phyloP scores from a whole-genome alignment of 768 basidiomycete genomes.

The Gloeopeniophorella convolvens region DNA sequence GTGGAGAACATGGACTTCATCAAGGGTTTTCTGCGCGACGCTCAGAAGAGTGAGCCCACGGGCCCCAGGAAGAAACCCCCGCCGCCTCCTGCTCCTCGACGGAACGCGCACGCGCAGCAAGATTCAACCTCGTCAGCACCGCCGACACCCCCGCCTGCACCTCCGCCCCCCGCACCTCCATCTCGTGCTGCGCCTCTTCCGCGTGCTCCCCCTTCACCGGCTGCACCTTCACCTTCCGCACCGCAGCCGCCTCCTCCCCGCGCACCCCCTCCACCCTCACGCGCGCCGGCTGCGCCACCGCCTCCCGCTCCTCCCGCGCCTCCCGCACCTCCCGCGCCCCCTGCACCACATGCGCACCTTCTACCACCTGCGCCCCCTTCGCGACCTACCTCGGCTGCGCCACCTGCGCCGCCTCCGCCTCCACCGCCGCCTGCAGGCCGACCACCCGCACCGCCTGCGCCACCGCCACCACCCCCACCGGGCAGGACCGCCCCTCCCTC shows the following conservation, averaged over 20 bases:
- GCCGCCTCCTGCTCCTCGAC: slow-evolving; percentile 33
- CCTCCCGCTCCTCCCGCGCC: slow-evolving; percentile 23
- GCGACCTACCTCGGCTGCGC: slow-evolving; percentile 28
- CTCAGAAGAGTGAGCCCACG: slow-evolving; percentile 28
- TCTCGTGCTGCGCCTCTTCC: slow-evolving; percentile 25
- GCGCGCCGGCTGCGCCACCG: slow-evolving; percentile 28
- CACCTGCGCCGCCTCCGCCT: slow-evolving; percentile 32
- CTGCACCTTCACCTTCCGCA: slow-evolving; percentile 28
- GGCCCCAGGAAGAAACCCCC: slow-evolving; percentile 27
- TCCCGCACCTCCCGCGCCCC: slow-evolving; percentile 27
- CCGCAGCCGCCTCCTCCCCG: slow-evolving; percentile 23
- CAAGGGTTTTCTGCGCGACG: slow-evolving; percentile 65
- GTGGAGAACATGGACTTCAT: slow-evolving; percentile 84
- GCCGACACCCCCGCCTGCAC: slow-evolving; percentile 43
- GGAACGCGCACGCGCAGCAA: slow-evolving; percentile 23
- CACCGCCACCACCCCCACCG: slow-evolving; percentile 26
- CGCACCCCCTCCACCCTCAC: slow-evolving; percentile 28
- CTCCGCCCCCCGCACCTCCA: slow-evolving; percentile 36
- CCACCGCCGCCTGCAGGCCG: slow-evolving; percentile 32
- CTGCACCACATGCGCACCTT: slow-evolving; percentile 30
- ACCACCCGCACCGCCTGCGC: slow-evolving; percentile 26
- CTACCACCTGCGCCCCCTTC: slow-evolving; percentile 27
- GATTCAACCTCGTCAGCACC: slow-evolving; percentile 21
- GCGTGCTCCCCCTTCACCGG: slow-evolving; percentile 26
- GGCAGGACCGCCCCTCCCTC: slow-evolving; percentile 28